Base-by-base conservation (phyloP, 495 filamentous ascomycete genomes). In the Evernia prunastri region DNA sequence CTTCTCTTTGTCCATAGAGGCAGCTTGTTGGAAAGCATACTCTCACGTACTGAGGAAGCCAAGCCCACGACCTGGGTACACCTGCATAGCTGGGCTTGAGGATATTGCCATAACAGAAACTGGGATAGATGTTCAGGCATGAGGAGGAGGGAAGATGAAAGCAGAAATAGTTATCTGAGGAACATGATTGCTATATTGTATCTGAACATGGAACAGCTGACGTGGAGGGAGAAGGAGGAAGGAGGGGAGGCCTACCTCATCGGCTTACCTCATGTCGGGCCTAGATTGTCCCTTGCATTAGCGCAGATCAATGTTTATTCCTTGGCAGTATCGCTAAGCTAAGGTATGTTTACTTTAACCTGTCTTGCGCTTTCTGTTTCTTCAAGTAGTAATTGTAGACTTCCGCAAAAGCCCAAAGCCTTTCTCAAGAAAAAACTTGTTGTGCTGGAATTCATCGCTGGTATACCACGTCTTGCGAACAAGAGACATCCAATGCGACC, bases 21-120 rank as follows among this genome's bases (percentile, higher is more conserved):
- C n/a, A n/a, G n/a, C n/a, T n/a, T n/a, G n/a, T n/a, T n/a, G n/a
- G n/a, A n/a, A n/a, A n/a, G n/a, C n/a, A n/a, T n/a, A n/a, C n/a
- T n/a, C n/a, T n/a, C n/a, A 75, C 79, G 69, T 83, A 87, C 90
- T 82, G 58, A 96, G 81, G 68, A 90, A 91, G 25, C 91, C 91
- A 42, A 97, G 74, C 36, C 84, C 87, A 67, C 87, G 84, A 43
- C 88, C 86, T 10, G 92, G 92, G 70, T 87, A 78, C 29, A 96
- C 84, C 74, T 88, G 86, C 56, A 71, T 56, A 23, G 65, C 31
- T 10, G 43, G 64, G 11, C 31, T 53, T 37, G 56, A 66, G n/a
- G 69, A 62, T 60, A 68, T 68, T 9, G 13, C 6, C 56, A 36
- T 1, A 10, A 4, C 42, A 35, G 47, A 17, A 56, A 49, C 20